Conservation (phyloP, 495 filamentous ascomycete species). For the Annulohypoxylon maeteangense region DNA sequence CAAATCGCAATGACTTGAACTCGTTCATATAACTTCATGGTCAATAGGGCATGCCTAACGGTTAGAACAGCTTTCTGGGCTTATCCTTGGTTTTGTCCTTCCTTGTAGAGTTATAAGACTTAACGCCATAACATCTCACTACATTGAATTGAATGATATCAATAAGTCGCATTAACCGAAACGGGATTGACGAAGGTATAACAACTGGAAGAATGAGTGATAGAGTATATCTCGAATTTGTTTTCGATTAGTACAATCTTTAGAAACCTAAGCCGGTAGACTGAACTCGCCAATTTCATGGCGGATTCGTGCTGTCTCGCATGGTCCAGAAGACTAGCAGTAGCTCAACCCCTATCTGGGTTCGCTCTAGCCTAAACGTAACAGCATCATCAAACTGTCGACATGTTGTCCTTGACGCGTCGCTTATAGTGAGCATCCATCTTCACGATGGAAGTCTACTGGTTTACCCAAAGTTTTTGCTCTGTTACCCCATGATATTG, state of each 20-base stretch:
- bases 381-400: conserved; percentile 14
- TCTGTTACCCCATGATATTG: background rate
- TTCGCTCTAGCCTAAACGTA: conserved; percentile 18
- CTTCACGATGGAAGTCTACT: conserved; percentile 13
- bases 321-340: conserved; percentile 17
- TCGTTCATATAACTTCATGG: background rate
- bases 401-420: conserved; percentile 35
- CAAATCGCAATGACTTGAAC: background rate
- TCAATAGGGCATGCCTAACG: background rate
- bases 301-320: conserved; percentile 12
- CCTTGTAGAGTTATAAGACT: background rate
- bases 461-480: conserved; percentile 18
- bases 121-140: background rate
- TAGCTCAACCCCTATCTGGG: conserved; percentile 23
- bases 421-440: conserved; percentile 35
- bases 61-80: background rate
- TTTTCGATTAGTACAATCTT: conserved; percentile 26
- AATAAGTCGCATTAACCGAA: background rate
- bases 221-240: conserved; percentile 5
- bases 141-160: background rate
- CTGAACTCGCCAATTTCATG: conserved; percentile 16
- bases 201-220: background rate
- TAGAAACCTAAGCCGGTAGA: conserved; percentile 35
- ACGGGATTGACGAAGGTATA: background rate
- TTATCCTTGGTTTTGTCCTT: background rate